Percentiles rank a stretch among this genome's conserved stretches.
Conservation (phyloP, 1,284 basidiomycete genomes). For the Blastosporella zonata region DNA sequence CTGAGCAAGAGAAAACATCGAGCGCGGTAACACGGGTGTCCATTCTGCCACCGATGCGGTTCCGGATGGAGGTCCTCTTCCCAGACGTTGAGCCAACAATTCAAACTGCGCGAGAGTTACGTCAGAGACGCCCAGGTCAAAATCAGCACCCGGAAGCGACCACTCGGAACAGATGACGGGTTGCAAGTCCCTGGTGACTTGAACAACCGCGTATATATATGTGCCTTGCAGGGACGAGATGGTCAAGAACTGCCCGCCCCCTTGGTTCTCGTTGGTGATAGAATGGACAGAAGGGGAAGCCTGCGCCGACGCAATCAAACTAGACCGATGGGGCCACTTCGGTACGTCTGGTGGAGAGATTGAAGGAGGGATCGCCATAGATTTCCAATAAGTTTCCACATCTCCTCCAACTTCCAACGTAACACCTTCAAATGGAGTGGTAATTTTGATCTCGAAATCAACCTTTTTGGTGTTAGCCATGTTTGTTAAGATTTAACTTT, state of each 20-base stretch:
- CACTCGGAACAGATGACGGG: slow-evolving; percentile 80
- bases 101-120: slow-evolving; percentile 82
- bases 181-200: slow-evolving; percentile 88
- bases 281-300: slow-evolving; percentile 65
- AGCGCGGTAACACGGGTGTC: slow-evolving; percentile 48
- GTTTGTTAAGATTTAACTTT: not conserved
- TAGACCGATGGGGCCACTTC: slow-evolving; percentile 38
- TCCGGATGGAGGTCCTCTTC: slow-evolving; percentile 37
- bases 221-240: slow-evolving; percentile 87
- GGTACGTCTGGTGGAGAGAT: slow-evolving; percentile 34
- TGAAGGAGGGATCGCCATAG: slow-evolving; percentile 60
- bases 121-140: slow-evolving; percentile 82
- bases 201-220: slow-evolving; percentile 84
- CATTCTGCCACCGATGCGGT: slow-evolving; percentile 47
- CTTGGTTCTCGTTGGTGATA: slow-evolving; percentile 36
- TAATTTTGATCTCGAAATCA: slow-evolving; percentile 84
- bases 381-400: slow-evolving; percentile 97
- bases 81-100: slow-evolving; percentile 53
- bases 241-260: slow-evolving; percentile 60
- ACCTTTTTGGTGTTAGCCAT: slow-evolving; percentile 47
- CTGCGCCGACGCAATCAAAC: slow-evolving; percentile 51
- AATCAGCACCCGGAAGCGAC: slow-evolving; percentile 68
- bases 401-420: slow-evolving; percentile 95
- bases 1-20: slow-evolving; percentile 70
- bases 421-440: slow-evolving; percentile 90